phyloP scores from a whole-genome alignment of 2,329 filamentous ascomycete genomes.

The Talaromyces islandicus region DNA sequence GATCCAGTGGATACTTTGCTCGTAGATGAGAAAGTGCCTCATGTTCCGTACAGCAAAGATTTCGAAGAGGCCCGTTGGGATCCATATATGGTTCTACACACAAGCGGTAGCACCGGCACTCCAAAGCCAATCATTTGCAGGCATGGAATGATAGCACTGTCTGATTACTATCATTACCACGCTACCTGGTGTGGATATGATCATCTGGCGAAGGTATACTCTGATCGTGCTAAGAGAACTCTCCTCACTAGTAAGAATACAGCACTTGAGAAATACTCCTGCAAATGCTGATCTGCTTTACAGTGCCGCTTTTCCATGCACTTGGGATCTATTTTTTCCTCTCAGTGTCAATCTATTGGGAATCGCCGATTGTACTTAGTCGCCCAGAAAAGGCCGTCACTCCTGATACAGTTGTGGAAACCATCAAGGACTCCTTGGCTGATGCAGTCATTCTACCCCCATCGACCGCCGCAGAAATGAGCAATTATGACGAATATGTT shows the following conservation, averaged over 20 bases:
- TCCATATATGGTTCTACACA: constrained; percentile 2
- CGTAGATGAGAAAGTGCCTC: neutral
- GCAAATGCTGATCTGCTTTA: neutral
- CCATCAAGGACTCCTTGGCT: constrained; percentile 20
- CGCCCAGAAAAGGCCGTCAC: constrained; percentile 30
- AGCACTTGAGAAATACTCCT: too few relatives aligned
- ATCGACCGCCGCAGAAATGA: constrained; percentile 41
- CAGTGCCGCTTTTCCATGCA: neutral
- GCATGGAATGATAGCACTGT: neutral
- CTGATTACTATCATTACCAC: neutral
- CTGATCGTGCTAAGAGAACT: neutral
- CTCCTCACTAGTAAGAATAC: neutral
- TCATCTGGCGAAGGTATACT: neutral
- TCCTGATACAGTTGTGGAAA: constrained; percentile 27
- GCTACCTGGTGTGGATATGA: neutral
- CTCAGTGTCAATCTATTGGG: constrained; percentile 24
- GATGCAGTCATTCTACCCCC: constrained; percentile 31
- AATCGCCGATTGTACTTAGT: constrained; percentile 21
- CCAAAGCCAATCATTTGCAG: constrained; percentile 1
- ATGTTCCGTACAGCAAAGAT: neutral
- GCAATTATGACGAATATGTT: constrained; percentile 25
- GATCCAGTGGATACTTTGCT: constrained; percentile 5
- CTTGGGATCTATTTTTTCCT: neutral
- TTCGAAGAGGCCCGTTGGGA: constrained; percentile 1
- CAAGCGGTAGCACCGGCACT: neutral